phyloP scores from a whole-genome alignment of 768 basidiomycete species.

The Terana coerulea region DNA sequence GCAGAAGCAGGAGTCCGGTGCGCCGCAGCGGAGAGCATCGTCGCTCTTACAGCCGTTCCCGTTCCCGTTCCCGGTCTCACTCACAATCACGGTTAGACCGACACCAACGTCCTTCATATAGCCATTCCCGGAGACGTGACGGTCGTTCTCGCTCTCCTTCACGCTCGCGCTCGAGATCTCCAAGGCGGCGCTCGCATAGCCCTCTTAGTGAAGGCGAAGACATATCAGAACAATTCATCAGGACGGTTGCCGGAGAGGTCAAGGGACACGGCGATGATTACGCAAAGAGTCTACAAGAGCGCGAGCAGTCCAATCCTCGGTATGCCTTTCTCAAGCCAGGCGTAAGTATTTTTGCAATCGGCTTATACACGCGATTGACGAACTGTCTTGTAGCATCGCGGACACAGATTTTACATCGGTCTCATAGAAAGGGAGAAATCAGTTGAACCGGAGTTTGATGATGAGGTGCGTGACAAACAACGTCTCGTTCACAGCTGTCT shows the following conservation, averaged over 20 bases:
- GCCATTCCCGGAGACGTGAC: slow-evolving; percentile 26
- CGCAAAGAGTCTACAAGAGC: slow-evolving; percentile 67
- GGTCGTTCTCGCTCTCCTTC: slow-evolving; percentile 27
- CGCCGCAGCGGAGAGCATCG: slow-evolving; percentile 26
- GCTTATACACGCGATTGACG: not conserved
- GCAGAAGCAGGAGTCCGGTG: slow-evolving; percentile 11
- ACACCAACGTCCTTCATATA: slow-evolving; percentile 31
- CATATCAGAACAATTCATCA: slow-evolving; percentile 82
- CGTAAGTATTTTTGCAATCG: slow-evolving; percentile 34
- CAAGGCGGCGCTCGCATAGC: not conserved
- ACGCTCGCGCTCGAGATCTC: slow-evolving; percentile 23
- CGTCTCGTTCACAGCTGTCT: not conserved
- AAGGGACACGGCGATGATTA: slow-evolving; percentile 76
- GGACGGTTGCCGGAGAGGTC: slow-evolving; percentile 82
- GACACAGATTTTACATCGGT: slow-evolving; percentile 68
- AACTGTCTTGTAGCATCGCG: slow-evolving; percentile 49
- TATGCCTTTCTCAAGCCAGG: slow-evolving; percentile 69
- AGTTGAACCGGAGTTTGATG: slow-evolving; percentile 71
- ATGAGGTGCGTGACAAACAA: slow-evolving; percentile 48
- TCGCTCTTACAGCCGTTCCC: slow-evolving; percentile 21
- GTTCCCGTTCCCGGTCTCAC: slow-evolving; percentile 43
- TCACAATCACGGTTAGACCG: slow-evolving; percentile 37
- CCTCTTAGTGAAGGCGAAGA: slow-evolving; percentile 52
- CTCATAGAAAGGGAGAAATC: slow-evolving; percentile 54
- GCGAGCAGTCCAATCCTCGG: slow-evolving; percentile 78